Conservation (phyloP, 2,329 filamentous ascomycete genomes). For the Apiospora hydei region DNA sequence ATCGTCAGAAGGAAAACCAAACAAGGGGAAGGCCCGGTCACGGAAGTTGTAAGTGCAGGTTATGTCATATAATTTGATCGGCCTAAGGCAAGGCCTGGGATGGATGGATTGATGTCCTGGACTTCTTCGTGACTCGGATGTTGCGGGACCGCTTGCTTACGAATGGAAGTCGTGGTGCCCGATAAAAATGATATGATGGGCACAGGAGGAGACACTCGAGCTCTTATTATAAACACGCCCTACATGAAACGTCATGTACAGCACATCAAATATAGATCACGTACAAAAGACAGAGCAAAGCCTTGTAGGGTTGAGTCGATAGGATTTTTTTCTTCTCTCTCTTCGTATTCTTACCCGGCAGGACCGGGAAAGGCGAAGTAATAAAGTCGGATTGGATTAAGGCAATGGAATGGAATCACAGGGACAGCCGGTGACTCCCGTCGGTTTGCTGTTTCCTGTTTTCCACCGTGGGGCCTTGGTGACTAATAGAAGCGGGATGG, state of each 20-base stretch:
- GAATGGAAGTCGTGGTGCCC: not conserved
- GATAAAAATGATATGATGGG: not conserved
- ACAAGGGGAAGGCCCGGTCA: conserved; percentile 19
- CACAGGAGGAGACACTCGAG: not conserved
- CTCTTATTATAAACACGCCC: not conserved
- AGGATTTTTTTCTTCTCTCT: too few species aligned
- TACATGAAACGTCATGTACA: not conserved
- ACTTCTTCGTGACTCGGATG: conserved; percentile 17
- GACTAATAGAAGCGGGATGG: conserved; percentile 1
- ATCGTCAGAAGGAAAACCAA: conserved; percentile 15
- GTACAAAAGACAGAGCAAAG: not conserved
- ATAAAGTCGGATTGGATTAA: not conserved
- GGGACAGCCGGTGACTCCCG: conserved; percentile 14
- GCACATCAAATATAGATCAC: not conserved
- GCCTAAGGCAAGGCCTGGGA: not conserved
- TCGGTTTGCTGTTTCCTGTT: not conserved
- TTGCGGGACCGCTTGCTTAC: conserved; percentile 17
- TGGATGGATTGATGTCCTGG: not conserved
- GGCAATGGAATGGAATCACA: not conserved
- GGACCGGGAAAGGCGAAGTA: not conserved
- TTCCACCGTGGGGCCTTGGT: conserved; percentile 2
- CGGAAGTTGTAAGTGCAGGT: conserved; percentile 15
- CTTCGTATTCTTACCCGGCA: conserved; percentile 17
- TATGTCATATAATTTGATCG: conserved; percentile 13
- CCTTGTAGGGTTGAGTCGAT: not conserved